Base-by-base conservation (phyloP, 495 filamentous ascomycete species). In the Hypomontagnella submonticulosa region DNA sequence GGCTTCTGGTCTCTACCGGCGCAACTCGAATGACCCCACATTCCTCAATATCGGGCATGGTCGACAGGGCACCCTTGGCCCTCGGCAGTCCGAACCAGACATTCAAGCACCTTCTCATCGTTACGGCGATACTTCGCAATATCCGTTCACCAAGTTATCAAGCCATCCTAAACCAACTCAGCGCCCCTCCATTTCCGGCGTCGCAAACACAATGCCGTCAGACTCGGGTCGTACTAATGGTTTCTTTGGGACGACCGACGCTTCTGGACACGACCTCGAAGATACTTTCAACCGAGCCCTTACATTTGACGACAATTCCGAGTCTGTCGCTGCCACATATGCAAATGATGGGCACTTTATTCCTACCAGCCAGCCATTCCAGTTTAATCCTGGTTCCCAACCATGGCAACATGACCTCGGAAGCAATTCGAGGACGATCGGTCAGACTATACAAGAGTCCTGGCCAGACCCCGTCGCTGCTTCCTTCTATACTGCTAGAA, bases 381-480 rank as follows among this genome's bases (percentile, higher is more conserved):
- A 74, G 49, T 65, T 76, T 42, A 77, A 80, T 53, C 73, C 77
- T 1, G 71, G 49, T 4, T 73, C 75, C 13, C 76, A 76, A 41
- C 49, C 73, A 19, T 81, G 77, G 79, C 76, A 74, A 3, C 66
- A 73, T 13, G 73, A 73, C 0, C 43, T 70, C 3, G 66, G 55
- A 8, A 69, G 66, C 18, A 69, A 67, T 4, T 27, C 57, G 18
- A 57, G 60, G 30, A 37, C 33, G 5, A 65, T 64, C 32, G 27
- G 42, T 8, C 63, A 66, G 30, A 61, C 41, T 9, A n/a, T 59
- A 16, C 58, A 54, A 5, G 70, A 72, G 16, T 36, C 58, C 43
- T 72, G 66, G 66, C 3, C 49, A 2, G 70, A 67, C 10, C 15
- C 43, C 9, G 12, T 51, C 8, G 4, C 27, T 6, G 0, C 42